Evolutionary conservation across 2,329 filamentous ascomycete genomes (phyloP).

Genomic region (Lachnellula cervina): DNA sequence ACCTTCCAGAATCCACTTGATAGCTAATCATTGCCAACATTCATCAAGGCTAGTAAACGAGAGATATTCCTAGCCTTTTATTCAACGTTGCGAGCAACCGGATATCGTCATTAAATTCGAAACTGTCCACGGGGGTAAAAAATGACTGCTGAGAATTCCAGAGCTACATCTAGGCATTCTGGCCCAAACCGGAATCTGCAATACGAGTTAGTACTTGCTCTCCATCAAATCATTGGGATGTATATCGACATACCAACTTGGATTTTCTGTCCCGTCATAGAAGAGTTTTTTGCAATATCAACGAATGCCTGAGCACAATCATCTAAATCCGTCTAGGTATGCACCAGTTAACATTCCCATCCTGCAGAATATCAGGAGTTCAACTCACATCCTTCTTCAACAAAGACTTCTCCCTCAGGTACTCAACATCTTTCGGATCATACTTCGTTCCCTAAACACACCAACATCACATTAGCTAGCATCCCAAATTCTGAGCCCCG

Average conservation of each 20-base stretch:
- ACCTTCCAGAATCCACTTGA: no score
- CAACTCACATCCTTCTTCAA: slow-evolving; percentile 50
- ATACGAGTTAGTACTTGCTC: not conserved
- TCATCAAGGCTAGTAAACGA: no score
- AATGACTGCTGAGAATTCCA: no score
- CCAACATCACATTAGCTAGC: not conserved
- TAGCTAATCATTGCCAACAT: no score
- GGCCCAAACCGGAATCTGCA: slow-evolving; percentile 14
- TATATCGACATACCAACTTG: slow-evolving; percentile 25
- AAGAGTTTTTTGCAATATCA: slow-evolving; percentile 46
- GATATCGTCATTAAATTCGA: no score
- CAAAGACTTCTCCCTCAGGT: slow-evolving; percentile 43
- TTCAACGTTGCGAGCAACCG: no score
- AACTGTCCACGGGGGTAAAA: no score
- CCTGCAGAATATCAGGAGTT: not conserved
- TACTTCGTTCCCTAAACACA: slow-evolving; percentile 45
- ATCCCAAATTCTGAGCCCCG: no score
- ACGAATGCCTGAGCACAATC: slow-evolving; percentile 53
- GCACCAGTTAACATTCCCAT: not conserved
- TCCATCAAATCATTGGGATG: not conserved
- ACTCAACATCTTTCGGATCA: slow-evolving; percentile 45
- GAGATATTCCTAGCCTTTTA: no score
- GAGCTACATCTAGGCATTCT: not conserved
- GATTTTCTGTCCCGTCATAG: slow-evolving; percentile 32
- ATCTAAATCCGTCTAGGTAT: slow-evolving; percentile 43